These are phyloP conservation scores for Alternaria infectoria DNA, from an alignment of 2,329 filamentous ascomycete genomes.

Conservation along the genomic window DNA sequence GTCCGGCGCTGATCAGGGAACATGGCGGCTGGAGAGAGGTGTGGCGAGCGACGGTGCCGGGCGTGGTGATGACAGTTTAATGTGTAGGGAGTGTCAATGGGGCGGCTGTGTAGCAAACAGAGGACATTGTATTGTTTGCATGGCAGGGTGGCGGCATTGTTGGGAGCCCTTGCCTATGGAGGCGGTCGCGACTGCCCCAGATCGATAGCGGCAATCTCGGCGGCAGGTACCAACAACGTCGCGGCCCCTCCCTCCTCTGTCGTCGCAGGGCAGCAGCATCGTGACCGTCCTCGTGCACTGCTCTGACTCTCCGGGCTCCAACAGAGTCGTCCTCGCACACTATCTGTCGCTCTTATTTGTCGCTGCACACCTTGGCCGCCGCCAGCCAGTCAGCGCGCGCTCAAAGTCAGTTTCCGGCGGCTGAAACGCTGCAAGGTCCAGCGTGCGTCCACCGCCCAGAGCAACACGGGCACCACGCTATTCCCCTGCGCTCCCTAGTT, in stretches of 20 bases:
- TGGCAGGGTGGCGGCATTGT: neutral
- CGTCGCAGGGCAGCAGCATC: slow-evolving; percentile 5
- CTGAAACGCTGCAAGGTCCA: slow-evolving; percentile 47
- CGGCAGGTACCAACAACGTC: slow-evolving; percentile 23
- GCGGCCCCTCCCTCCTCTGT: neutral
- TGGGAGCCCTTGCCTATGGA: neutral
- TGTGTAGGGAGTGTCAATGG: neutral
- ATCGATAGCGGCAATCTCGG: slow-evolving; percentile 19
- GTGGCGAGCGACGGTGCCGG: neutral
- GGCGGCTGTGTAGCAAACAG: neutral
- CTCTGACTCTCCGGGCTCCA: slow-evolving; percentile 22
- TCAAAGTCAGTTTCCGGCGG: slow-evolving; percentile 27
- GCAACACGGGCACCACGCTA: slow-evolving; percentile 24
- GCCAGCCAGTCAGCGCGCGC: slow-evolving; percentile 29
- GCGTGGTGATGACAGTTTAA: neutral
- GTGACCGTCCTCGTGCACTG: slow-evolving; percentile 11
- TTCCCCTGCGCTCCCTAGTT: slow-evolving; percentile 20
- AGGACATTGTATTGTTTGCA: neutral
- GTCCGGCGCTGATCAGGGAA: neutral
- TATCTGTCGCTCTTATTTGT: slow-evolving; percentile 29
- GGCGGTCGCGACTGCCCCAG: slow-evolving; percentile 11
- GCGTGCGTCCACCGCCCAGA: slow-evolving; percentile 30
- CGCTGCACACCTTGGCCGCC: slow-evolving; percentile 28
- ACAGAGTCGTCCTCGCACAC: slow-evolving; percentile 25
- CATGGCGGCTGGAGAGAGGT: slow-evolving; percentile 1